Evolutionary conservation across 1,284 basidiomycete species (phyloP).

Genomic region (Melampsora americana): DNA sequence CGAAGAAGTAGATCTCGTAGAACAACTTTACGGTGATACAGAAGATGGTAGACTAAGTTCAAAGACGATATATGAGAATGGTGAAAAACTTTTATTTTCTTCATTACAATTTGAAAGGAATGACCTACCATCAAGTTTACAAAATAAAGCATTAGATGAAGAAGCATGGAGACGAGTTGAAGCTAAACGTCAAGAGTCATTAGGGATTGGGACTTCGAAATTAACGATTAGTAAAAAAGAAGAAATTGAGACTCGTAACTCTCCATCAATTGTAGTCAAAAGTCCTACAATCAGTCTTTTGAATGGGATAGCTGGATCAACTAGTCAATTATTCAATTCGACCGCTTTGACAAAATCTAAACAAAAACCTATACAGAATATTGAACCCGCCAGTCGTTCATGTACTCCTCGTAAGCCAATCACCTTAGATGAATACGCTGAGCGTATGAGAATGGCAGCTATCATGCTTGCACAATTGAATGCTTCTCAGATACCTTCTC

Average conservation of each 20-base stretch:
- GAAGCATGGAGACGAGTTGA: conserved; percentile 49
- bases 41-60: conserved; percentile 75
- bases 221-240: no score
- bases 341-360: conserved; percentile 25
- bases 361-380: conserved; percentile 6
- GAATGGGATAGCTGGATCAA: not conserved
- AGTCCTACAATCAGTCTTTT: not conserved
- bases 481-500: conserved; percentile 60
- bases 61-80: conserved; percentile 55
- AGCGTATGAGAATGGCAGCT: conserved; percentile 95
- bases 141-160: conserved; percentile 51
- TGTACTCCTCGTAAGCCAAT: conserved; percentile 52
- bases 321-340: not conserved
- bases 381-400: conserved; percentile 43
- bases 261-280: not conserved
- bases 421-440: conserved; percentile 87
- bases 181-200: conserved; percentile 20
- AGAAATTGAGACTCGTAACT: not conserved
- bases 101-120: conserved; percentile 10
- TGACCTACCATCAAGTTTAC: conserved; percentile 21
- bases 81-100: conserved; percentile 25
- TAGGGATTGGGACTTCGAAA: no score
- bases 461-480: conserved; percentile 98
- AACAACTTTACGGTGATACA: conserved; percentile 77
- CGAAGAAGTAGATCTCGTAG: conserved; percentile 67